These are phyloP conservation scores for Nannochloris sp. DNA, from an alignment of 139 green algal genomes.

Conservation along the genomic window DNA sequence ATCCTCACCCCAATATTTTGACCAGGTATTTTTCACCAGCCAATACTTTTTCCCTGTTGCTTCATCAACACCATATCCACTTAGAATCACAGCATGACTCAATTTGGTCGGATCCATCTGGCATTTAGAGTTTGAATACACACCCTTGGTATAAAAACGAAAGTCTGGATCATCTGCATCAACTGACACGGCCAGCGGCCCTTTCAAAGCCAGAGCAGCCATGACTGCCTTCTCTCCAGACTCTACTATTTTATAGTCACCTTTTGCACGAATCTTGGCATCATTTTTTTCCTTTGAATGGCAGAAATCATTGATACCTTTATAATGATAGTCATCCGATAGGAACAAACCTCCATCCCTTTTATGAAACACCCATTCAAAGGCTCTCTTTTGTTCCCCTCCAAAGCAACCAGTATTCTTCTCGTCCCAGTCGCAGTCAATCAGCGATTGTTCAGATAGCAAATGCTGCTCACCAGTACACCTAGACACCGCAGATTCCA, in stretches of 20 bases:
- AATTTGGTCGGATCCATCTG: constrained; percentile 18
- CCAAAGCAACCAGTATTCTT: constrained; percentile 38
- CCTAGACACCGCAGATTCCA: constrained; percentile 38
- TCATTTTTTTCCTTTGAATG: background rate
- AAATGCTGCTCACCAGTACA: constrained; percentile 34
- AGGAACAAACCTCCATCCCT: constrained; percentile 18
- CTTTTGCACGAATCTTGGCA: constrained; percentile 6
- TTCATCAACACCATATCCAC: constrained; percentile 26
- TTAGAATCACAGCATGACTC: constrained; percentile 50
- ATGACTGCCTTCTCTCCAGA: constrained; percentile 33
- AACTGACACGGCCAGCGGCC: constrained; percentile 40
- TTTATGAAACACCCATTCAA: constrained; percentile 28
- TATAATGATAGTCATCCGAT: constrained; percentile 39
- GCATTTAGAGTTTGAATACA: constrained; percentile 30
- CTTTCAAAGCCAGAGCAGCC: constrained; percentile 36
- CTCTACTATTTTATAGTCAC: constrained; percentile 32
- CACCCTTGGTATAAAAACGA: constrained; percentile 32
- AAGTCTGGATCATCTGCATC: constrained; percentile 21
- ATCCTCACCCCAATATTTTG: constrained; percentile 23
- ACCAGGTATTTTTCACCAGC: constrained; percentile 53
- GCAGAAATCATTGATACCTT: constrained; percentile 42
- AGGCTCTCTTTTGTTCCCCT: constrained; percentile 26
- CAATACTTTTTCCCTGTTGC: constrained; percentile 35
- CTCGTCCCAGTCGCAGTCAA: constrained; percentile 45
- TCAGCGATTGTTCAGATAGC: constrained; percentile 45